Evolutionary conservation across 352 stramenopile genomes (phyloP).

Genomic region (Thalassiosira exigua): DNA sequence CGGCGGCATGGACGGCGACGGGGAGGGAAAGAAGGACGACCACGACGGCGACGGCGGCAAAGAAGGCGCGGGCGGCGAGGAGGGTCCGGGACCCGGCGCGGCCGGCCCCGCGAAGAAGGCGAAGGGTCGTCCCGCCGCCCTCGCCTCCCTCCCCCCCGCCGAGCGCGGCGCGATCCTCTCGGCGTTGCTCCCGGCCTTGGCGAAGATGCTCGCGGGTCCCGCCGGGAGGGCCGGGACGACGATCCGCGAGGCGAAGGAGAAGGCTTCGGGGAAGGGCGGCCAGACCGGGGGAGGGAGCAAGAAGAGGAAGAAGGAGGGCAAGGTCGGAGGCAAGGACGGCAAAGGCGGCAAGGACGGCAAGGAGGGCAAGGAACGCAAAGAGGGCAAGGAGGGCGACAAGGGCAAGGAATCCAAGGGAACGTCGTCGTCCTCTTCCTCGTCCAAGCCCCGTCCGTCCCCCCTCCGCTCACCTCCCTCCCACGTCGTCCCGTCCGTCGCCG

Average conservation of each 20-base stretch:
- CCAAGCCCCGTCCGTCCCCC: too few relatives aligned
- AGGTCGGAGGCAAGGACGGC: background rate
- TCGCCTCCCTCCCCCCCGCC: too few relatives aligned
- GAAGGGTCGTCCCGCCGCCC: background rate
- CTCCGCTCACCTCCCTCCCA: too few relatives aligned
- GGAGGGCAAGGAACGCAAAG: too few relatives aligned
- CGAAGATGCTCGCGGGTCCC: constrained; percentile 22
- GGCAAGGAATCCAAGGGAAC: too few relatives aligned
- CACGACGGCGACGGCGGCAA: background rate
- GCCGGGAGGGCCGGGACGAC: constrained; percentile 16
- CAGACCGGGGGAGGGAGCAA: constrained; percentile 17
- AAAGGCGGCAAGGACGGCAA: background rate
- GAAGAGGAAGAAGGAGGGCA: constrained; percentile 22
- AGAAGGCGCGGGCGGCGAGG: background rate
- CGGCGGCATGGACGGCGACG: background rate
- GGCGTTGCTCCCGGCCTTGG: constrained; percentile 28
- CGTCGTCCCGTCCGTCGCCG: too few relatives aligned
- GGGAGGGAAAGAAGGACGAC: background rate
- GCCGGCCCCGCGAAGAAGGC: background rate
- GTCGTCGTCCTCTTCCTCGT: too few relatives aligned
- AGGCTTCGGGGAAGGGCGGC: background rate
- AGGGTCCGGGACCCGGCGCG: background rate
- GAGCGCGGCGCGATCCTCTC: background rate
- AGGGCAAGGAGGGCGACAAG: too few relatives aligned
- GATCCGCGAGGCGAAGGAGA: constrained; percentile 16